Base-by-base conservation (phyloP, 371 early-diverging fungal species). In the Cokeromyces recurvatus region DNA sequence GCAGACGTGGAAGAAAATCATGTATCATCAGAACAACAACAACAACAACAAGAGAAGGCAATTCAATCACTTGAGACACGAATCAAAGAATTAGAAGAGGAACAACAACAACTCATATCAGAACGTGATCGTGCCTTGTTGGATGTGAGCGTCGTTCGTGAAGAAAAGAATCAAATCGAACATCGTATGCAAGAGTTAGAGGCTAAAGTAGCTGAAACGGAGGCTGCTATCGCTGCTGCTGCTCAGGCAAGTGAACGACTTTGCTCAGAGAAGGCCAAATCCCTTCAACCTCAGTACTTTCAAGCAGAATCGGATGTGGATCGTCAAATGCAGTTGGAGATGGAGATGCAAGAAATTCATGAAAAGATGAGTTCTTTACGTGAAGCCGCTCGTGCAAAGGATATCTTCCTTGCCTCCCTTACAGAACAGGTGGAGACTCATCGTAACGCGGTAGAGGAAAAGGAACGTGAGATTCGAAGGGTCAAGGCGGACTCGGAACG, bases 91-190 rank as follows among this genome's bases (percentile, higher is more conserved):
- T 51, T 85, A 19, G 85, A 85, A 45, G 52, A 79, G 12, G 84
- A 86, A 35, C 77, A 84, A 15, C 40, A 73, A 4, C 52, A 57
- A 0, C 57, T 87, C 32, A 54, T 64, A 7, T 84, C 84, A 54
- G 85, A 86, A 49, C 57, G 78, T 8, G 74, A 75, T 42, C 78
- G 73, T 38, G 59, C 82, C 0, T 76, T 77, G 14, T 77, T 57
- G 44, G 68, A 71, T 15, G 59, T 82, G 15, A 73, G 76, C 38
- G 63, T 66, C 14, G 66, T 78, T 0, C 65, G 85, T 41, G 85
- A 80, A 48, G 53, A 80, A 70, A 52, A 82, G 59, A 52, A 53
- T 2, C 27, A 59, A 31, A 48, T 62, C 34, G 71, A 74, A 20
- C 59, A 61, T 21, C 58, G 57, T 12, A 47, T 70, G 11, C 57